Evolutionary conservation across 257 asterid species (phyloP), one percentile per base, ranked within the genome.

Genomic region (Linderniella brevidens): DNA sequence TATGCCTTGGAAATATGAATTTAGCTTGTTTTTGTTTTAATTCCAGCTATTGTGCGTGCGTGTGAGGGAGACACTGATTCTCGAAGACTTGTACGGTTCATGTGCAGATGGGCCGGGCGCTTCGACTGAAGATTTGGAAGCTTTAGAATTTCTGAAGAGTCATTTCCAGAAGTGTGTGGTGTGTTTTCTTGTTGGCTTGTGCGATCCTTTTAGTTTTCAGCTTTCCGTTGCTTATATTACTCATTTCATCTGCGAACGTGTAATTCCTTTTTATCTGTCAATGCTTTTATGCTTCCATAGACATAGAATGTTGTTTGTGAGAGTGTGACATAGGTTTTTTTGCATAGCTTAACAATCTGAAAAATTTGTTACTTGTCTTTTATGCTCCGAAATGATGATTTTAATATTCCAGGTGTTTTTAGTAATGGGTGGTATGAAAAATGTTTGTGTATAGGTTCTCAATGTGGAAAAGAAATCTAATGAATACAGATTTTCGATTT

Each of bases 161-260:
- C 67, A 67, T 46, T 86, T 86, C 68, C 70, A 65, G 62, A 74
- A 76, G 74, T 86, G 96, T 54, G 94, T 86, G 79, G 96, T 86
- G 59, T 73, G 93, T 68, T 58, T 36, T 47, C 32, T 25, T 25
- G 6, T 13, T 7, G 45, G 38, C 46, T 15, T 9, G 48, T 53
- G 14, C 48, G 9, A 15, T 18, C 17, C 13, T 49, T 43, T 13
- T 12, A 35, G 17, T 17, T 0, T 9, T 58, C 9, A 41, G 42
- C n/a, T 40, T 1, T 15, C 8, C 35, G 8, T 14, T 17, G 43
- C 43, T 1, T 17, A 11, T 9, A 16, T 12, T 5, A 5, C 7
- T 29, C n/a, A 8, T 42, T 42, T 1, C 47, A 13, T 42, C 16
- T 13, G 11, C 16, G 15, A 13, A 42, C 14, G 2, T 42, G 10